phyloP scores from a whole-genome alignment of 176 grass and related monocot genomes.

The Areca catechu region DNA sequence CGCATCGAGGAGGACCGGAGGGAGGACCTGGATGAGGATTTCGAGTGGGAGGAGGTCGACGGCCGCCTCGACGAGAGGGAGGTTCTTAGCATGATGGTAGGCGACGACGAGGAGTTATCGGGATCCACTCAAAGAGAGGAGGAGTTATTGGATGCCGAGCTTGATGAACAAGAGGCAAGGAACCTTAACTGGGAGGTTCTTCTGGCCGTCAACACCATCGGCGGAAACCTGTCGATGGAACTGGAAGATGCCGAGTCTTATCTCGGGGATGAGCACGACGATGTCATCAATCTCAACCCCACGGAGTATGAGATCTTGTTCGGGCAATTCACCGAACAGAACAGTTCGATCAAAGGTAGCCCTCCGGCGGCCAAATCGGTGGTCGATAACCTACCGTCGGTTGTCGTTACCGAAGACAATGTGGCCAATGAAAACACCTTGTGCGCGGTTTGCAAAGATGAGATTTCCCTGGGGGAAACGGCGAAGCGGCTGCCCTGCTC shows the following conservation, averaged over 20 bases:
- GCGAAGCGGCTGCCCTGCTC: conserved; percentile 45
- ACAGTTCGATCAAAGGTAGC: conserved; percentile 13
- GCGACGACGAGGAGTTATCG: conserved; percentile 17
- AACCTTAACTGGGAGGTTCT: conserved; percentile 65
- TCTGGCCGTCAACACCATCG: conserved; percentile 7
- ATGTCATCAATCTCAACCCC: background rate
- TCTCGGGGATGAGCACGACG: conserved; percentile 4
- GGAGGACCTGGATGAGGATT: conserved; percentile 17
- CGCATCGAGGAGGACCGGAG: conserved; percentile 17
- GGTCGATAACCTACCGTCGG: conserved; percentile 45
- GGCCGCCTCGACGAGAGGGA: conserved; percentile 37
- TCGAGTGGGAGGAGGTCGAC: conserved; percentile 67
- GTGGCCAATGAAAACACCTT: background rate
- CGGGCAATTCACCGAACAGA: conserved; percentile 25
- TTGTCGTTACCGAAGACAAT: conserved; percentile 24
- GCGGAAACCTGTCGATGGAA: too few species aligned
- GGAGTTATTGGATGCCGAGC: too few species aligned
- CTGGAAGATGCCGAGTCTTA: conserved; percentile 12
- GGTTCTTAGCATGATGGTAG: conserved; percentile 48
- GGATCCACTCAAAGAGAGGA: too few species aligned
- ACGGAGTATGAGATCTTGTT: conserved; percentile 52
- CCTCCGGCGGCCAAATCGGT: conserved; percentile 43
- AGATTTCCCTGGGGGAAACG: conserved; percentile 37
- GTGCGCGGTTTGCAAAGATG: conserved; percentile 71
- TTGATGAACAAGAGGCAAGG: conserved; percentile 30